Evolutionary conservation across 192 early-diverging fungal genomes (phyloP).

Genomic region (Lobosporangium transversale): DNA sequence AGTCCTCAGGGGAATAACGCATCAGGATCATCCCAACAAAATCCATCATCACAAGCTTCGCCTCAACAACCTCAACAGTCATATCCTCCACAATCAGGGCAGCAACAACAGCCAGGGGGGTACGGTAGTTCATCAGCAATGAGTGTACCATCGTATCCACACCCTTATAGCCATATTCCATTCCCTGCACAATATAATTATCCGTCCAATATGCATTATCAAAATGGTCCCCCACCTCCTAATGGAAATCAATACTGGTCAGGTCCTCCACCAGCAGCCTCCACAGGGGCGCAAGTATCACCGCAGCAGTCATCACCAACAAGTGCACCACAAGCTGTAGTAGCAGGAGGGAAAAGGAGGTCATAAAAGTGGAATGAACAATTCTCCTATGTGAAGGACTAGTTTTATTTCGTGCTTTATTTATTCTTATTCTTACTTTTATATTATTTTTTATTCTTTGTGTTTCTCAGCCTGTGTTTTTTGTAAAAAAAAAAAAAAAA

Average conservation of each 20-base stretch:
- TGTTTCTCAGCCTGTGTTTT: too few relatives aligned
- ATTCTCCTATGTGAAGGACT: too few relatives aligned
- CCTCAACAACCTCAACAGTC: conserved; percentile 21
- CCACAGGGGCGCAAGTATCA: conserved; percentile 10
- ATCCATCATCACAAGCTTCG: conserved; percentile 15
- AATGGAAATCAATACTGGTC: conserved; percentile 19
- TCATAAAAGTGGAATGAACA: background rate
- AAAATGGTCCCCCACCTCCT: conserved; percentile 5
- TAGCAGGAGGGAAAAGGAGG: background rate
- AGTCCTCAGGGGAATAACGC: conserved; percentile 4
- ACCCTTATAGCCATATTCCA: conserved; percentile 21
- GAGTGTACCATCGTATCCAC: conserved; percentile 27
- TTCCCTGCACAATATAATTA: conserved; percentile 22
- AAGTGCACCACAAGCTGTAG: background rate
- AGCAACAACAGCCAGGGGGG: conserved; percentile 22
- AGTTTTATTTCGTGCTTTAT: too few relatives aligned
- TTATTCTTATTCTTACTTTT: too few relatives aligned
- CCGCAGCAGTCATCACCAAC: conserved; percentile 2
- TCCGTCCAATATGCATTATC: conserved; percentile 25
- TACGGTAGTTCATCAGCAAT: conserved; percentile 43
- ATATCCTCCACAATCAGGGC: conserved; percentile 3
- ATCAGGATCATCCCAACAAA: background rate
- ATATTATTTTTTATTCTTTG: too few relatives aligned
- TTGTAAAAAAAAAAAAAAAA: too few relatives aligned
- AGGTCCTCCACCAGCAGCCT: conserved; percentile 10